Conservation (phyloP, 2,329 filamentous ascomycete genomes). For the Fusarium beomiforme region DNA sequence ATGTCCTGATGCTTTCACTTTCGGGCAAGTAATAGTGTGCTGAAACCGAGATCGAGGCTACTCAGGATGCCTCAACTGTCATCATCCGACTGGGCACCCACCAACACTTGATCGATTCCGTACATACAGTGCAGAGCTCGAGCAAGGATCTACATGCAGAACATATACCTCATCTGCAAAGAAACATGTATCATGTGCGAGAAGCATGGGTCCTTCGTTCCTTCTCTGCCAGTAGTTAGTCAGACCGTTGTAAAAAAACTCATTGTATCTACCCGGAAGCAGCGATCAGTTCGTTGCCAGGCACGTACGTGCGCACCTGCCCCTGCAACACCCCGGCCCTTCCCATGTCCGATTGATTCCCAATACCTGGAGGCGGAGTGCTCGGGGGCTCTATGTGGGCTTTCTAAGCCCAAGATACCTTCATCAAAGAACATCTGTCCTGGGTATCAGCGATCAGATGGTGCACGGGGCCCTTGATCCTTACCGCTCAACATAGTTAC, state of each 20-base stretch:
- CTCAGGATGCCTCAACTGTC: constrained; percentile 4
- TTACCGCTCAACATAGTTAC: neutral
- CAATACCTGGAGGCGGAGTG: constrained; percentile 9
- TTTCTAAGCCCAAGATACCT: constrained; percentile 8
- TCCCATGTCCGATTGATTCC: constrained; percentile 7
- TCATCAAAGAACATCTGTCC: constrained; percentile 6
- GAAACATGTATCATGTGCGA: constrained; percentile 12
- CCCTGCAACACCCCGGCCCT: neutral
- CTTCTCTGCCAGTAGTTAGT: neutral
- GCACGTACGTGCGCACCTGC: neutral
- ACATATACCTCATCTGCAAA: neutral
- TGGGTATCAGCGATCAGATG: constrained; percentile 24
- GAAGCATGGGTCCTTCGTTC: neutral
- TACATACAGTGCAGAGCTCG: constrained; percentile 25
- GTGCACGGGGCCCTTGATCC: constrained; percentile 21
- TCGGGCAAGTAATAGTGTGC: neutral
- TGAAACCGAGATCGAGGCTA: constrained; percentile 16
- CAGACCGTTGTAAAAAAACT: neutral
- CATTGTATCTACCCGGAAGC: constrained; percentile 15
- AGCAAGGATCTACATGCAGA: constrained; percentile 1
- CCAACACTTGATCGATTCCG: neutral
- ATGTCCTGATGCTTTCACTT: neutral
- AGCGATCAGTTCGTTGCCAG: neutral
- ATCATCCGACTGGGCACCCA: constrained; percentile 3
- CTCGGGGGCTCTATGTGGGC: neutral